These are phyloP conservation scores for Castanea sativa DNA, from an alignment of 306 rosid species.

Conservation along the genomic window DNA sequence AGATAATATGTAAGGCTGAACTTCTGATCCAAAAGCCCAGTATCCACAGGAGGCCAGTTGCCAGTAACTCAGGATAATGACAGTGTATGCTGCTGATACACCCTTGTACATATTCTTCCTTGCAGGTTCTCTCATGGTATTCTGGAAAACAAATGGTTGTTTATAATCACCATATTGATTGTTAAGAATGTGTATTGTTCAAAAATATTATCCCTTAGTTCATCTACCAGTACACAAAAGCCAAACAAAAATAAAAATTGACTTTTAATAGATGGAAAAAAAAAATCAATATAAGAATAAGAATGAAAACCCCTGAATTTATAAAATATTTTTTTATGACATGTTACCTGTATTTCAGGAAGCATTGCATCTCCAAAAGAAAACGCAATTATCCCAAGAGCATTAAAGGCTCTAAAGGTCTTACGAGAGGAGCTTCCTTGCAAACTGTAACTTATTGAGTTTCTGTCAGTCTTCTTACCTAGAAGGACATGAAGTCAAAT, in stretches of 20 bases:
- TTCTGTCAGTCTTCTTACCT: conserved; percentile 69
- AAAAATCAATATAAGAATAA: background rate
- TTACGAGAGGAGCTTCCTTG: conserved; percentile 58
- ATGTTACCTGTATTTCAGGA: conserved; percentile 70
- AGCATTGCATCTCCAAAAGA: conserved; percentile 89
- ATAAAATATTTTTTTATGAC: background rate
- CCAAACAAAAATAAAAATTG: background rate
- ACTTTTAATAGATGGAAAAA: background rate
- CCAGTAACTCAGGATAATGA: conserved; percentile 67
- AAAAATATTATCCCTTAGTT: background rate
- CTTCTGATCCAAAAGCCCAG: conserved; percentile 82
- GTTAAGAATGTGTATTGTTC: background rate
- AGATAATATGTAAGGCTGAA: conserved; percentile 60
- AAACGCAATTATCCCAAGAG: conserved; percentile 69
- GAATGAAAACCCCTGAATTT: background rate
- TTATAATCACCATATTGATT: background rate
- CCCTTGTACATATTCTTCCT: conserved; percentile 66
- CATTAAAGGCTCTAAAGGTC: conserved; percentile 62
- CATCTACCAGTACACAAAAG: background rate
- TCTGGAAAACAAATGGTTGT: conserved; percentile 36
- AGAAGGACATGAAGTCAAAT: conserved; percentile 4
- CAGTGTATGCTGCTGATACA: conserved; percentile 63
- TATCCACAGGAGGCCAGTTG: conserved; percentile 58
- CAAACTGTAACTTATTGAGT: conserved; percentile 45
- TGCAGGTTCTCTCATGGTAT: conserved; percentile 66